phyloP scores from a whole-genome alignment of 176 grass and related monocot species.

The Carex littledalei region DNA sequence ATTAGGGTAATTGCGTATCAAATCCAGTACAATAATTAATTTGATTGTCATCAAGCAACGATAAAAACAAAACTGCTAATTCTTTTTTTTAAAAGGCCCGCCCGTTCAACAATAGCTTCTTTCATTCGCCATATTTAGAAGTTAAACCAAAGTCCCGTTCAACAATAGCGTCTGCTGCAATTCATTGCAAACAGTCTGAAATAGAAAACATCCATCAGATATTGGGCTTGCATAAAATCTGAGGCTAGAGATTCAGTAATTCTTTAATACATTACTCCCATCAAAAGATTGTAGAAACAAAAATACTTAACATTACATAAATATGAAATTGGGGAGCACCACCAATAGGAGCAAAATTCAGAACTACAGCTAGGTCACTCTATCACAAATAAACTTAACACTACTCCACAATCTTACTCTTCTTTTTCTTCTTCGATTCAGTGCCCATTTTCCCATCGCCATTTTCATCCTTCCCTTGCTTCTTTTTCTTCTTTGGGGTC shows the following conservation, averaged over 20 bases:
- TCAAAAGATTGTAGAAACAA: neutral
- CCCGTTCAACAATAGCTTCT: no score
- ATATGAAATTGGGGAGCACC: neutral
- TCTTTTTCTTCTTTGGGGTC: conserved; percentile 64
- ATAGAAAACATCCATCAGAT: neutral
- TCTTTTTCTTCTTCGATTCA: conserved; percentile 29
- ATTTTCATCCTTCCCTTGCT: conserved; percentile 33
- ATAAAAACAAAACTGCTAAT: no score
- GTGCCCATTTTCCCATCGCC: conserved; percentile 20
- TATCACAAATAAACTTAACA: neutral
- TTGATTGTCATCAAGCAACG: no score
- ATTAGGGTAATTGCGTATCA: no score
- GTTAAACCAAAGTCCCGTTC: no score
- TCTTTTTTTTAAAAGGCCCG: no score
- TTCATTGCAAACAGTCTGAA: neutral
- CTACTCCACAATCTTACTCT: conserved; percentile 22
- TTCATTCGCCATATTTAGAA: no score
- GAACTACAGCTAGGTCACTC: neutral
- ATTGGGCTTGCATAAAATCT: neutral
- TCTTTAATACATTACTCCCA: conserved; percentile 18
- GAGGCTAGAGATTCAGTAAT: conserved; percentile 4
- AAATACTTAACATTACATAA: conserved; percentile 4
- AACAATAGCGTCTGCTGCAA: neutral
- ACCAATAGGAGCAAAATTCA: conserved; percentile 6
- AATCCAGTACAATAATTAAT: no score